Evolutionary conservation across 139 green algal genomes (phyloP), one percentile per base, ranked within the genome.

Genomic region (Raphidocelis subcapitata): DNA sequence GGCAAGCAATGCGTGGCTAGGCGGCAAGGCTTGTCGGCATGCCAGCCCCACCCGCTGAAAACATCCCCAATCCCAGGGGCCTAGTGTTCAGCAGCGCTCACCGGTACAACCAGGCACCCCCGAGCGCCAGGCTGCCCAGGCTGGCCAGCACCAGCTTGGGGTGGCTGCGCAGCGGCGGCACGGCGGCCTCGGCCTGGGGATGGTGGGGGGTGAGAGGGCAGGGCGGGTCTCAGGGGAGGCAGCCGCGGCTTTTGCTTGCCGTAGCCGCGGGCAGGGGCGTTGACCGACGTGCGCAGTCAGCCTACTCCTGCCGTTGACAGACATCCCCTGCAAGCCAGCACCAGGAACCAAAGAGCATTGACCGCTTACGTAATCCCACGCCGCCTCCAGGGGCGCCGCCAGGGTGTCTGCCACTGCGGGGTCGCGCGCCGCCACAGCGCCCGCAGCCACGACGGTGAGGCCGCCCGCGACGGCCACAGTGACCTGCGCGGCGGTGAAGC

Each of bases 401-500:
- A 84, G 23, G 0, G 68, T 71, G 16, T 80, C 78, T 41, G 76
- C 70, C 54, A 88, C 69, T 3, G 66, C 76, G 14, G 81, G 81
- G 61, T 82, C 76, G 31, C 65, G 64, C 1, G 79, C 73, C 33
- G 82, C 84, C 12, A 67, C 70, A 2, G 76, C 71, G 4, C 74
- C 59, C 20, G 59, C 83, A 20, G 66, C 78, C 1, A 67, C 61
- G 31, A 61, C 67, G 3, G 67, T 77, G 24, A 77, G 61, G 37
- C 52, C 69, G 55, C 68, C 69, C 28, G 71, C 78, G 10, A 77
- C 82, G 52, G 70, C 69, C 28, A 69, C 72, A 52, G 63, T 60
- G 31, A 89, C 75, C 78, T 86, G 83, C 35, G 62, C 51, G 31
- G 72, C 57, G 12, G 79, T 76, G 52, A 71, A 85, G 75, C 79